Conservation (phyloP, 2,329 filamentous ascomycete species). For the Macroventuria anomochaeta region DNA sequence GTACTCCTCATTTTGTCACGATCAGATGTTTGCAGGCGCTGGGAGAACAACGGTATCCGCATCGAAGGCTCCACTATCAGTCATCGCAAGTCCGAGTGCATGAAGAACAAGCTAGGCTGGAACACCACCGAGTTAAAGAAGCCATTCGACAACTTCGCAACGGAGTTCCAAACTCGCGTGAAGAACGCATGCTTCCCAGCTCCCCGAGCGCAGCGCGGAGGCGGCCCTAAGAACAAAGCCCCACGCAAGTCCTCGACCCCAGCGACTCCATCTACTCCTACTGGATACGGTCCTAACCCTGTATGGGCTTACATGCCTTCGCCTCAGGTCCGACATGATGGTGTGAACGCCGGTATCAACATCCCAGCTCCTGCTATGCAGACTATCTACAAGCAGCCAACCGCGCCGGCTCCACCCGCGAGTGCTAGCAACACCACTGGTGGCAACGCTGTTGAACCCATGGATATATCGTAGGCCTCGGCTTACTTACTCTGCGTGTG, state of each 20-base stretch:
- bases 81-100: conserved; percentile 47
- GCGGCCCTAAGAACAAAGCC: conserved; percentile 22
- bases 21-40: conserved; percentile 45
- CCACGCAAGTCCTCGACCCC: conserved; percentile 31
- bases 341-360: conserved; percentile 30
- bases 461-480: conserved; percentile 25
- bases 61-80: conserved; percentile 49
- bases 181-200: conserved; percentile 44
- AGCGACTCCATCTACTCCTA: conserved; percentile 26
- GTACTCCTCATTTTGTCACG: conserved; percentile 46
- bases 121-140: conserved; percentile 42
- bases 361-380: conserved; percentile 23
- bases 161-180: conserved; percentile 45
- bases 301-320: conserved; percentile 30
- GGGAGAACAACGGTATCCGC: conserved; percentile 47
- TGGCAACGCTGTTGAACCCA: conserved; percentile 16
- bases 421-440: neutral
- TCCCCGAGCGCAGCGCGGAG: conserved; percentile 31
- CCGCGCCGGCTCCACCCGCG: neutral
- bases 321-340: conserved; percentile 27
- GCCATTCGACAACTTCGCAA: conserved; percentile 45
- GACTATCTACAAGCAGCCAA: conserved; percentile 21
- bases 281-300: conserved; percentile 22
- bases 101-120: conserved; percentile 49
- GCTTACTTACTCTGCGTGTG: neutral